Evolutionary conservation across 768 basidiomycete species (phyloP), one percentile per base, ranked within the genome.

Genomic region (Pleurotus salmoneostramineus): DNA sequence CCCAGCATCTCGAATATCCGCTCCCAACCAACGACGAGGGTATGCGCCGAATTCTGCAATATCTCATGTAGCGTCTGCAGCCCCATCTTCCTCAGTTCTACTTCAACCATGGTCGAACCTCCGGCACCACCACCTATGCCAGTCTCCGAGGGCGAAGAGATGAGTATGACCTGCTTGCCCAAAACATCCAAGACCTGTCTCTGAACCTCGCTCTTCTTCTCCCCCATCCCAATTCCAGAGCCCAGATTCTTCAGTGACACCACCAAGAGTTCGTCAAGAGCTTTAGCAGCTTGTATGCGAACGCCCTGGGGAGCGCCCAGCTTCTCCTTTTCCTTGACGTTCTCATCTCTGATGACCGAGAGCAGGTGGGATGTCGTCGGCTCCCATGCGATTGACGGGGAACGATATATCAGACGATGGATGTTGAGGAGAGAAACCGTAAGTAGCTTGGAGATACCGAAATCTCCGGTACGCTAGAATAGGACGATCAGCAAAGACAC

Each of bases 21-120:
- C 63, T 90, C 88, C 96, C 96, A 99, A 0, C 97, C 96, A 11
- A 90, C 84, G 6, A 95, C 83, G 1, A 99, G 78, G 0, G 93
- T 94, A 69, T 98, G 94, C 0, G 93, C 96, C 0, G 93, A 91
- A 1, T 87, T 85, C 67, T 98, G 92, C 7, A 99, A 75, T 55
- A 99, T 95, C 62, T 91, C 84, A 62, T 95, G 91, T 7, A 99
- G 72, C 0, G 91, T 92, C 64, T 96, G 93, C 54, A 95, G 75
- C 0, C 94, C 96, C 84, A 95, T 90, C 21, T 87, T 77, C 27
- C 95, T 82, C 40, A 98, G 75, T 64, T 98, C 95, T 14, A 93
- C 84, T 48, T 70, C 80, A 2, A 77, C 80, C 21, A 71, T 73
- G 1, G 77, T 76, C 58, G 71, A 73, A 8, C 37, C 37, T 4